Evolutionary conservation across 2,329 filamentous ascomycete species (phyloP).

Genomic region (Scedosporium minutisporum): DNA sequence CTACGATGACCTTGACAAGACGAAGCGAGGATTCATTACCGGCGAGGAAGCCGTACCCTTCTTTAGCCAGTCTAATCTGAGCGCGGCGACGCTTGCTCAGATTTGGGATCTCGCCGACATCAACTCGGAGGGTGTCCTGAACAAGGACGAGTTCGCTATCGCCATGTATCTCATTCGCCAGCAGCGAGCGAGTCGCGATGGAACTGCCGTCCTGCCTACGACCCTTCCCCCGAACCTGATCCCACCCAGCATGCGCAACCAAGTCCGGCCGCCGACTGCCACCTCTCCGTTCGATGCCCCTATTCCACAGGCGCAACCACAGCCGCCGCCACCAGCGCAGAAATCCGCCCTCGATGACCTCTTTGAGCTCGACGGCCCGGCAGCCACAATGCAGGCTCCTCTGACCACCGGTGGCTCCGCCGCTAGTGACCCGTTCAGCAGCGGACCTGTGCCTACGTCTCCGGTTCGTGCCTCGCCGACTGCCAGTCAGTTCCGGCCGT

Average conservation of each 20-base stretch:
- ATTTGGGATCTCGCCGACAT: constrained; percentile 98
- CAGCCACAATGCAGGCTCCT: constrained; percentile 48
- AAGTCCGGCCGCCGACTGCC: constrained; percentile 39
- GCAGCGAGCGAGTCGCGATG: constrained; percentile 64
- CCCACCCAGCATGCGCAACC: constrained; percentile 73
- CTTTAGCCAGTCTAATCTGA: constrained; percentile 82
- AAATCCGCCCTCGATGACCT: constrained; percentile 88
- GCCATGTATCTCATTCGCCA: constrained; percentile 96
- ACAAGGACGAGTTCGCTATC: constrained; percentile 85
- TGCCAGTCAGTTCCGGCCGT: constrained; percentile 67
- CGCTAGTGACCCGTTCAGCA: constrained; percentile 53
- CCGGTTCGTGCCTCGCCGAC: constrained; percentile 38
- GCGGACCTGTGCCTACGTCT: constrained; percentile 41
- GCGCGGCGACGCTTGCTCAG: constrained; percentile 80
- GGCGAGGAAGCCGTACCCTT: constrained; percentile 93
- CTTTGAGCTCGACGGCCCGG: constrained; percentile 70
- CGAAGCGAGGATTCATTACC: constrained; percentile 72
- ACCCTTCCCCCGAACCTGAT: constrained; percentile 73
- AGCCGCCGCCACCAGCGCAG: constrained; percentile 34
- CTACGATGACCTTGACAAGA: constrained; percentile 74
- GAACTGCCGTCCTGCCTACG: constrained; percentile 54
- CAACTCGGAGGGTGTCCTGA: constrained; percentile 77
- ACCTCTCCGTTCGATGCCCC: constrained; percentile 44
- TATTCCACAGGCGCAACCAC: constrained; percentile 23
- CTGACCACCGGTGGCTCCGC: constrained; percentile 67